Evolutionary conservation across 768 basidiomycete species (phyloP).

Genomic region (Boletus reticulatus): DNA sequence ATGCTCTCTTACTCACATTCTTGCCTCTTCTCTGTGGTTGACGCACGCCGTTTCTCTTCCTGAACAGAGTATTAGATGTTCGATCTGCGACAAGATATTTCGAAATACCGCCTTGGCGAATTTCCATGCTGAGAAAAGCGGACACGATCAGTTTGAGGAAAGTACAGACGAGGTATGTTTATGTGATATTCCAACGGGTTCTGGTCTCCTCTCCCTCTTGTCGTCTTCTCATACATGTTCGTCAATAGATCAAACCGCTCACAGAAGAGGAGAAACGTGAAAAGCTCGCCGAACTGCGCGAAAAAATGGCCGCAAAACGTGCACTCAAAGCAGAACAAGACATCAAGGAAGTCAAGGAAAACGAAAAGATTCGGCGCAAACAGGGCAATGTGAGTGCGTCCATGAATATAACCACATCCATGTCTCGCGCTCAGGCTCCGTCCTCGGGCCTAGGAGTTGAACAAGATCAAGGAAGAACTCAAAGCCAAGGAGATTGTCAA

Average conservation of each 20-base stretch:
- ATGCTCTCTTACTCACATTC: too few relatives aligned
- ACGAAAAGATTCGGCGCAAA: conserved; percentile 81
- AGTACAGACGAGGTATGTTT: conserved; percentile 80
- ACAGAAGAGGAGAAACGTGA: conserved; percentile 92
- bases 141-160: conserved; percentile 95
- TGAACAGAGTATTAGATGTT: conserved; percentile 72
- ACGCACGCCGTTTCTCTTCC: background rate
- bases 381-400: conserved; percentile 61
- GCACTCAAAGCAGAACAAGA: conserved; percentile 70
- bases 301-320: conserved; percentile 81
- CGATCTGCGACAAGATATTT: conserved; percentile 84
- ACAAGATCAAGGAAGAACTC: conserved; percentile 71
- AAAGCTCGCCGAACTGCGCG: conserved; percentile 74
- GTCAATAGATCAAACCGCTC: conserved; percentile 64
- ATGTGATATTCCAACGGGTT: too few relatives aligned
- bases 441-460: conserved; percentile 53
- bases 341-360: conserved; percentile 65
- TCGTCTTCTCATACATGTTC: too few relatives aligned
- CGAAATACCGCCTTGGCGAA: conserved; percentile 83
- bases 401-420: too few relatives aligned
- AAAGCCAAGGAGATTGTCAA: conserved; percentile 77
- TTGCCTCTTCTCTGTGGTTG: too few relatives aligned
- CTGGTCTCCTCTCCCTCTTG: too few relatives aligned
- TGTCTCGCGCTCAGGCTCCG: background rate
- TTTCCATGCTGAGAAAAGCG: conserved; percentile 92